Percentiles rank a stretch among this genome's conserved stretches.
Conservation (phyloP, 768 basidiomycete genomes). For the Mycena amicta region DNA sequence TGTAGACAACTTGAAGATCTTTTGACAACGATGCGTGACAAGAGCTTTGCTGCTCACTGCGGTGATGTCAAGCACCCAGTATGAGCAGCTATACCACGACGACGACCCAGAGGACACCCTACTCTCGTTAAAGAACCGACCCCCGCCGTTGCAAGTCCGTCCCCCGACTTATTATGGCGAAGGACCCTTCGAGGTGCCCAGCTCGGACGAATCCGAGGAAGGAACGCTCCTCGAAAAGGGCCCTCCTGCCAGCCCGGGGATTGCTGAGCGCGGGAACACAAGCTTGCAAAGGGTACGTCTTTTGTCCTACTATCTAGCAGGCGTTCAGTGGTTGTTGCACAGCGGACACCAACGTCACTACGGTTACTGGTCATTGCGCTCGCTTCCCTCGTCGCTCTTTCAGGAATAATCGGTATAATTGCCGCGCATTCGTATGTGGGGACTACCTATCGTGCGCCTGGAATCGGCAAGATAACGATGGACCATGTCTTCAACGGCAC, state of each 20-base stretch:
- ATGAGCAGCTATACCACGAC: constrained; percentile 21
- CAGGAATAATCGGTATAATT: constrained; percentile 73
- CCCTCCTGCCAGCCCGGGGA: constrained; percentile 25
- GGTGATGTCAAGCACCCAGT: constrained; percentile 18
- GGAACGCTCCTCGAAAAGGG: constrained; percentile 56
- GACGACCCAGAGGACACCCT: constrained; percentile 13
- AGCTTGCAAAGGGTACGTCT: constrained; percentile 6
- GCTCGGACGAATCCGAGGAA: constrained; percentile 71
- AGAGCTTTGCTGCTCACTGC: neutral
- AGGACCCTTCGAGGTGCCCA: constrained; percentile 75
- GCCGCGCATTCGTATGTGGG: constrained; percentile 76
- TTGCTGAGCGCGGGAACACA: constrained; percentile 28
- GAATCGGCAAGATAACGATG: constrained; percentile 73
- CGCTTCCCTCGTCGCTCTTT: constrained; percentile 56
- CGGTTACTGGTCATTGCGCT: constrained; percentile 67
- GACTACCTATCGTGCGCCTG: constrained; percentile 50
- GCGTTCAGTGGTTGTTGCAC: neutral
- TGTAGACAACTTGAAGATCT: no score
- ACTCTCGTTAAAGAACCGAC: constrained; percentile 11
- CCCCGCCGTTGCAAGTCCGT: constrained; percentile 18
- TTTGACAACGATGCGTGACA: no score
- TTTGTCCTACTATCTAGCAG: neutral
- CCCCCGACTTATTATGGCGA: constrained; percentile 68
- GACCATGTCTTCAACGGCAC: constrained; percentile 95
- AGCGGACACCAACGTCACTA: constrained; percentile 53